Evolutionary conservation across 164 flowering plant genomes (phyloP).

Genomic region (Echeveria elegans): DNA sequence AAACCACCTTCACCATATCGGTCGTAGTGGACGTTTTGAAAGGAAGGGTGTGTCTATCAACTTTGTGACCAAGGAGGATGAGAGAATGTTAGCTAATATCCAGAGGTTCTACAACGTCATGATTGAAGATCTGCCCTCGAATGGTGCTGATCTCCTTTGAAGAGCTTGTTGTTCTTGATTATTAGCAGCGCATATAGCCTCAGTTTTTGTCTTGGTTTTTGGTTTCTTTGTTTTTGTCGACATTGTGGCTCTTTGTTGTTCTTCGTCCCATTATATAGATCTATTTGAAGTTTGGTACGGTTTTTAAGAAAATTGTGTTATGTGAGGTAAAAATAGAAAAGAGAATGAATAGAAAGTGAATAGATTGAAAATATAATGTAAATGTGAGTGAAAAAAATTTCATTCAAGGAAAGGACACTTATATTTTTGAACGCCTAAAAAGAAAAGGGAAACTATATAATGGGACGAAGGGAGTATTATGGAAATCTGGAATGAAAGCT

Average conservation of each 20-base stretch:
- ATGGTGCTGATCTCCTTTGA: conserved; percentile 75
- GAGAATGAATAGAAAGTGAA: too few species aligned
- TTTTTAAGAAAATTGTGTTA: too few species aligned
- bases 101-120: conserved; percentile 73
- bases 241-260: neutral
- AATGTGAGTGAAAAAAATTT: too few species aligned
- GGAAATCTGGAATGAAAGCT: too few species aligned
- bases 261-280: too few species aligned
- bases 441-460: too few species aligned
- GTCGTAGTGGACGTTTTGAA: conserved; percentile 80
- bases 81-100: conserved; percentile 69
- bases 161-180: neutral
- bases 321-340: too few species aligned
- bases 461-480: too few species aligned
- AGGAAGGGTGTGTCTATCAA: conserved; percentile 87
- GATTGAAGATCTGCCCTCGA: conserved; percentile 67
- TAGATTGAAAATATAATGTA: too few species aligned
- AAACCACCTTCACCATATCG: conserved; percentile 83
- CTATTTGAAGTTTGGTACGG: too few species aligned
- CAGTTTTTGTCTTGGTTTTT: neutral
- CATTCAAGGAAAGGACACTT: too few species aligned
- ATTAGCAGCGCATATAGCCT: neutral
- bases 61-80: conserved; percentile 67
- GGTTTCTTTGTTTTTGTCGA: neutral
- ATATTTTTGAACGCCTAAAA: too few species aligned